A percentile compares a stretch with the other conserved stretches of the same genome.
These are phyloP conservation scores for Sporothrix pallida DNA, from an alignment of 2,329 filamentous ascomycete genomes.

Conservation along the genomic window DNA sequence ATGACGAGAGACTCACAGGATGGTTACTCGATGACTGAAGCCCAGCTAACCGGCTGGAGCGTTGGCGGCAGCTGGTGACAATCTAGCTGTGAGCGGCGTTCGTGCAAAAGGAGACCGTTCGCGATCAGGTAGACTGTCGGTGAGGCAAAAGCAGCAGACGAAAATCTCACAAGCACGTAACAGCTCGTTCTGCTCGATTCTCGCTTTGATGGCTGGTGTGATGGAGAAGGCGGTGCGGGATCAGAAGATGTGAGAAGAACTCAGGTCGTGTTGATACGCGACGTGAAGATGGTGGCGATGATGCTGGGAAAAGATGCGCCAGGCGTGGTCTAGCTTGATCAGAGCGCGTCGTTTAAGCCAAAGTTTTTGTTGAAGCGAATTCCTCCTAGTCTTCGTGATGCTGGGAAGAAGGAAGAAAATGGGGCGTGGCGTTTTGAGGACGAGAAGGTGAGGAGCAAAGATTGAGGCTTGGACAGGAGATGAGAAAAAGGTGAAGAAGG, in stretches of 20 bases:
- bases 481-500: not conserved
- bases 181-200: not conserved
- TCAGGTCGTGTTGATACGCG: not conserved
- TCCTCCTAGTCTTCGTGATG: not conserved
- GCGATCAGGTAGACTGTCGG: not conserved
- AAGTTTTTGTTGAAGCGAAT: not conserved
- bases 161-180: not conserved
- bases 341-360: not conserved
- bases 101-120: not conserved
- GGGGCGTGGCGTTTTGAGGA: not conserved
- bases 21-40: conserved; percentile 21
- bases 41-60: not conserved
- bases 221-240: not conserved
- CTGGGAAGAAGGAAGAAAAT: not conserved
- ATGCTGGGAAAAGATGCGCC: not conserved
- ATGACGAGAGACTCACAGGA: not conserved
- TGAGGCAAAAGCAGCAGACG: not conserved
- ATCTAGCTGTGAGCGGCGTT: not conserved
- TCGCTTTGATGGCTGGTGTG: conserved; percentile 1
- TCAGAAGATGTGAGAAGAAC: not conserved
- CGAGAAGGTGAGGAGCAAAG: not conserved
- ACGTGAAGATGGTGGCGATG: not conserved
- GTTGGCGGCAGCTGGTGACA: conserved; percentile 1
- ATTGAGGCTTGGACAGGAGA: not conserved
- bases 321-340: not conserved